Conservation (phyloP, 805 yeast species). For the Metschnikowia baotianmanensis region DNA sequence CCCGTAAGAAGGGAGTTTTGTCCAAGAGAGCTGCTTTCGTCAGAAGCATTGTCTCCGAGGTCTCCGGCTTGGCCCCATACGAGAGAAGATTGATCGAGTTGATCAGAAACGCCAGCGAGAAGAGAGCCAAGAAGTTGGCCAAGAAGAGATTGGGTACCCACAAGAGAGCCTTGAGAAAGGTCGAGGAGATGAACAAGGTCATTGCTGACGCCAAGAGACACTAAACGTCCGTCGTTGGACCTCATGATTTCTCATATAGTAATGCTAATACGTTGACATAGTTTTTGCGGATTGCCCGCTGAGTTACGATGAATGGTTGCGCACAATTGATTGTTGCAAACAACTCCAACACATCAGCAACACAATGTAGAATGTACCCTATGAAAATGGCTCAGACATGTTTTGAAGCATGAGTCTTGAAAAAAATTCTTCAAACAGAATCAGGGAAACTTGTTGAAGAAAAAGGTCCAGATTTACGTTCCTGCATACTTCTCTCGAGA, state of each 20-base stretch:
- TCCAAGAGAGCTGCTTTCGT: conserved; percentile 96
- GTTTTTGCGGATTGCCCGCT: neutral
- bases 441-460: too few relatives aligned
- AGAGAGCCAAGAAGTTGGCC: conserved; percentile 99
- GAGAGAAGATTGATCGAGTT: conserved; percentile 99
- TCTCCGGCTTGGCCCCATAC: conserved; percentile 98
- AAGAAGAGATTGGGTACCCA: conserved; percentile 99
- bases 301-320: too few relatives aligned
- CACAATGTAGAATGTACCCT: neutral
- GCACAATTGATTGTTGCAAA: too few relatives aligned
- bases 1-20: conserved; percentile 94
- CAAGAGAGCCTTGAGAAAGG: conserved; percentile 99
- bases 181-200: conserved; percentile 95
- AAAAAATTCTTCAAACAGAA: too few relatives aligned
- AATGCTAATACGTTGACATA: conserved; percentile 20
- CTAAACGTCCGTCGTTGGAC: conserved; percentile 36
- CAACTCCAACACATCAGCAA: too few relatives aligned
- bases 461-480: too few relatives aligned
- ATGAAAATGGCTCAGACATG: too few relatives aligned
- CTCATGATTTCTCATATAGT: conserved; percentile 14
- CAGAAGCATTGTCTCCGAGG: conserved; percentile 93
- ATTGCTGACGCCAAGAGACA: conserved; percentile 97
- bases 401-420: too few relatives aligned
- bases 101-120: conserved; percentile 99
- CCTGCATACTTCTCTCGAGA: neutral